Percentiles rank a stretch among this genome's conserved stretches.
Evolutionary conservation across 306 rosid genomes (phyloP).

Genomic region (Vigna hirtella): DNA sequence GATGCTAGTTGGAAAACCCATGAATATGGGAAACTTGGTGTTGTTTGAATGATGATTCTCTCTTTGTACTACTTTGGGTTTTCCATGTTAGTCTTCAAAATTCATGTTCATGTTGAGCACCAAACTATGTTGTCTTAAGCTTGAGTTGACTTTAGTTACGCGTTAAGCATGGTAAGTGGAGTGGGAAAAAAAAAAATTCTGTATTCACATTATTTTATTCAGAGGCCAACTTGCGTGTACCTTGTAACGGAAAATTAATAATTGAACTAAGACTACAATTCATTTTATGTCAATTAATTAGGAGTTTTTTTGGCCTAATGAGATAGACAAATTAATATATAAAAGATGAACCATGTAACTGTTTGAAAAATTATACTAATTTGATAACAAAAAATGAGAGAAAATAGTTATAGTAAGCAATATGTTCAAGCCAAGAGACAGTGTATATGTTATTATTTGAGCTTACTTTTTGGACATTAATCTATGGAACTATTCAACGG

Average conservation of each 20-base stretch:
- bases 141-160: constrained; percentile 41
- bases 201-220: neutral
- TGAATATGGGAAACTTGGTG: constrained; percentile 8
- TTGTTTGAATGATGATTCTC: neutral
- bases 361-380: too few species aligned
- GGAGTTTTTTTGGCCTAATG: neutral
- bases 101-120: neutral
- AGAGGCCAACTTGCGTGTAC: neutral
- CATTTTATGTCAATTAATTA: neutral
- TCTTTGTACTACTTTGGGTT: neutral
- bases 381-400: too few species aligned
- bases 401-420: neutral
- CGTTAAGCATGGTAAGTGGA: constrained; percentile 5
- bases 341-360: neutral
- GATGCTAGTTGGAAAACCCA: constrained; percentile 37
- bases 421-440: neutral
- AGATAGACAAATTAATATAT: neutral
- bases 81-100: neutral
- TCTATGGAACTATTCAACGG: too few species aligned
- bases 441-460: too few species aligned
- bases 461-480: too few species aligned
- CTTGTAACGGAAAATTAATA: neutral
- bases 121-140: neutral
- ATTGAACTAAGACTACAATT: neutral
- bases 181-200: neutral